phyloP scores from a whole-genome alignment of 2,329 filamentous ascomycete genomes.

The Botrytis fragariae region DNA sequence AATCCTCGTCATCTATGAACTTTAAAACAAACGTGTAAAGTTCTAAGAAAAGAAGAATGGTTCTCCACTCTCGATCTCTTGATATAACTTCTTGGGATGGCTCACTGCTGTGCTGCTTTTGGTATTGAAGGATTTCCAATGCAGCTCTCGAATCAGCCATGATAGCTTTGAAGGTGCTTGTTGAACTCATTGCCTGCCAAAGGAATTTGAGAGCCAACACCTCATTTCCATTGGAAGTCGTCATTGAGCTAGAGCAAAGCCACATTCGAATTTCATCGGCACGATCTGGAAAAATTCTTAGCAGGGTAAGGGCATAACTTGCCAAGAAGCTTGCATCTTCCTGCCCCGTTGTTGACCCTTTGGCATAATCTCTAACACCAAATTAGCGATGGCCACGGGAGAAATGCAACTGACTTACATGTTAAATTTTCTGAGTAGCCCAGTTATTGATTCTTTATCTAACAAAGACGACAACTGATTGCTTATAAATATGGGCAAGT shows the following conservation, averaged over 20 bases:
- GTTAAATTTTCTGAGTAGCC: slow-evolving; percentile 36
- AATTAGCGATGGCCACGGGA: neutral
- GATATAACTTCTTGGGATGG: slow-evolving; percentile 22
- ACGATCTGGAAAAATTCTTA: slow-evolving; percentile 78
- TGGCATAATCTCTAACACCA: slow-evolving; percentile 31
- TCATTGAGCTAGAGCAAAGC: slow-evolving; percentile 67
- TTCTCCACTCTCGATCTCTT: slow-evolving; percentile 68
- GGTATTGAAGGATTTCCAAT: slow-evolving; percentile 46
- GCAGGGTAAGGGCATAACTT: slow-evolving; percentile 79
- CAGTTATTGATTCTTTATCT: slow-evolving; percentile 70
- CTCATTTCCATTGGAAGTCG: slow-evolving; percentile 36
- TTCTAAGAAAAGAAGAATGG: slow-evolving; percentile 87
- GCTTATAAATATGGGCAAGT: slow-evolving; percentile 56
- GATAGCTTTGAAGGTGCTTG: slow-evolving; percentile 56
- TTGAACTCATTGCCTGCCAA: slow-evolving; percentile 66
- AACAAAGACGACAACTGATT: slow-evolving; percentile 68
- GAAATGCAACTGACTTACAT: slow-evolving; percentile 6
- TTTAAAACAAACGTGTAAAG: slow-evolving; percentile 90
- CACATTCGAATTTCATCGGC: slow-evolving; percentile 94
- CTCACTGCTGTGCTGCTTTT: slow-evolving; percentile 25
- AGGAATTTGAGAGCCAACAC: slow-evolving; percentile 78
- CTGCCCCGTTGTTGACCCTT: slow-evolving; percentile 31
- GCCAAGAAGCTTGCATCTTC: slow-evolving; percentile 70
- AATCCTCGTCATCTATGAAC: slow-evolving; percentile 95
- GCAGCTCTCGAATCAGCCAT: slow-evolving; percentile 56